A percentile compares a stretch with the other conserved stretches of the same genome.
phyloP scores from a whole-genome alignment of 192 early-diverging fungal genomes.

The Spinellus fusiger region DNA sequence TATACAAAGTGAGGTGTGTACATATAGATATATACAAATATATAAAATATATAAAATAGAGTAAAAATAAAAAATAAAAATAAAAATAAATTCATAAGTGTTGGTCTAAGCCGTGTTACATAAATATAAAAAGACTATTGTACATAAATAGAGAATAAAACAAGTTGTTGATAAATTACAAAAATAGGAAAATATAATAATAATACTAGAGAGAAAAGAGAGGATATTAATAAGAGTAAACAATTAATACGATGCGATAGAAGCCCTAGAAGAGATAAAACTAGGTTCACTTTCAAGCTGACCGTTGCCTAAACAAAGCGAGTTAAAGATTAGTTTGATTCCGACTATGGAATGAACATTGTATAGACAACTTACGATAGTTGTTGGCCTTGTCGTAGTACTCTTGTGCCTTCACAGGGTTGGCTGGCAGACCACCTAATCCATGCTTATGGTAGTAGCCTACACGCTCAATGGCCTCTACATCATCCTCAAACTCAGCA shows the following conservation, averaged over 20 bases:
- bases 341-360: not conserved
- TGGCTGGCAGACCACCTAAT: not conserved
- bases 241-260: not conserved
- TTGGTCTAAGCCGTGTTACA: too few species aligned
- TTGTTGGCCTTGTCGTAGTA: conserved; percentile 1
- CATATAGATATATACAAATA: too few species aligned
- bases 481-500: conserved; percentile 18
- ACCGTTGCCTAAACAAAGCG: not conserved
- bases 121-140: too few species aligned
- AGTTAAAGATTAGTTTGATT: not conserved
- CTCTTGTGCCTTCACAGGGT: not conserved
- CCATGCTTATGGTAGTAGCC: conserved; percentile 17
- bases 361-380: not conserved
- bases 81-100: too few species aligned
- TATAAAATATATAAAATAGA: too few species aligned
- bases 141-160: too few species aligned
- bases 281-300: not conserved
- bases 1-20: too few species aligned
- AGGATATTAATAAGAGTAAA: not conserved
- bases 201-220: not conserved
- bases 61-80: too few species aligned
- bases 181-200: too few species aligned
- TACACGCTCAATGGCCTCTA: conserved; percentile 16
- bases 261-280: not conserved
- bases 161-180: too few species aligned